phyloP scores from a whole-genome alignment of 495 filamentous ascomycete species.

The Talaromyces liani region DNA sequence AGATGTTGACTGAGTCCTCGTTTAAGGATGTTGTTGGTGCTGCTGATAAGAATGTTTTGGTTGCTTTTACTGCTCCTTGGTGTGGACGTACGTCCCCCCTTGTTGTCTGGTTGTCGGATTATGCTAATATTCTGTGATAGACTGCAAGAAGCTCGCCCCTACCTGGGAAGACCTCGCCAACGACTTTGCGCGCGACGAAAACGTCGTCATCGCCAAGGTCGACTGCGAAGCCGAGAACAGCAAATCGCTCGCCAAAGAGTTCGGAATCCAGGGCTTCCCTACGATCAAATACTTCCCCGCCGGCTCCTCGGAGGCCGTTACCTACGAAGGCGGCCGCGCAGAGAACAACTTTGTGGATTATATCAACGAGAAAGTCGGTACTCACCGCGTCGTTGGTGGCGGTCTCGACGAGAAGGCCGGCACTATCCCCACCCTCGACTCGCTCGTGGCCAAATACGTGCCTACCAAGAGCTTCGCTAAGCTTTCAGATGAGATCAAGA shows the following conservation, averaged over 20 bases:
- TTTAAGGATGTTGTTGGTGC: constrained; percentile 74
- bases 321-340: constrained; percentile 70
- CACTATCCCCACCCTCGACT: constrained; percentile 70
- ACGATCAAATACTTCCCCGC: constrained; percentile 98
- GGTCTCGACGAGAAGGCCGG: constrained; percentile 73
- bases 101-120: not conserved
- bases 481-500: constrained; percentile 57
- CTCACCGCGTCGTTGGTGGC: constrained; percentile 77
- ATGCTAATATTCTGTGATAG: constrained; percentile 37
- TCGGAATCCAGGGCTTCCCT: constrained; percentile 78
- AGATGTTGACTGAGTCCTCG: constrained; percentile 68
- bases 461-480: constrained; percentile 46
- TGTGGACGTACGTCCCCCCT: constrained; percentile 73
- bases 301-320: constrained; percentile 64
- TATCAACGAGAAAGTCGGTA: constrained; percentile 85
- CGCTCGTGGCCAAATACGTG: constrained; percentile 59
- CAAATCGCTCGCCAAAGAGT: constrained; percentile 67
- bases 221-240: constrained; percentile 83
- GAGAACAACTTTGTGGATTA: constrained; percentile 73
- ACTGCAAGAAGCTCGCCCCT: constrained; percentile 94
- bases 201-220: constrained; percentile 85
- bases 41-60: constrained; percentile 83
- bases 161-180: constrained; percentile 81
- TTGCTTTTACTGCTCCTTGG: constrained; percentile 96
- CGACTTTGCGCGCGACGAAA: constrained; percentile 69